Base-by-base conservation (phyloP, 305 asterid genomes). In the Fraxinus platypoda region DNA sequence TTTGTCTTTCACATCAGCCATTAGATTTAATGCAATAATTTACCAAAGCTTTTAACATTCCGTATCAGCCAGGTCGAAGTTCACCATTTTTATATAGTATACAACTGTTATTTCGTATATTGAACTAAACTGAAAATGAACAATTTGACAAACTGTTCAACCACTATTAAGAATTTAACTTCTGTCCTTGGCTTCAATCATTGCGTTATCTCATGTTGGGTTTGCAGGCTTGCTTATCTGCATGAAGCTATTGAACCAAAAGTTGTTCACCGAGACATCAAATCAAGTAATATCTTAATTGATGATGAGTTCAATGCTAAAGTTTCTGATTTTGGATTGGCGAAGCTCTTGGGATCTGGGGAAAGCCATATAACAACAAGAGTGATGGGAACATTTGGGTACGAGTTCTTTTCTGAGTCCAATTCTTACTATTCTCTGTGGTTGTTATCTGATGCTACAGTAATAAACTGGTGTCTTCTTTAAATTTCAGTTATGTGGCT, bases 371-470 rank as follows among this genome's bases (percentile, higher is more conserved):
- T 97, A 78, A 92, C 98, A 6, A 97, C 99, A 34, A 91, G 99
- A 88, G 99, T 97, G 79, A 97, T 97, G 99, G 99, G 99, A 74
- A 97, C 99, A 80, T 97, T 94, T 79, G 99, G 99, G 99, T 96
- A 89, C 43, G 21, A 77, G 12, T 77, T 78, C 81, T 59, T 76
- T 75, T 64, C 81, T 33, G 19, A 21, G 37, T 81, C 81, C 71
- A 17, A 30, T 71, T 74, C 41, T 13, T 9, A 3, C 9, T 71
- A 64, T 21, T 52, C 75, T 21, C 74, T 59, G 19, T 35, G 23
- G 57, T 76, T 43, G 33, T 75, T 19, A 43, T 73, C 59, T 71
- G 17, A 38, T 33, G 30, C 57, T 76, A 62, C 8, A 76, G 59
- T 72, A 26, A 28, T 79, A 21, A 80, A 54, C 38, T 74, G 9